Evolutionary conservation across 139 green algal genomes (phyloP).

Genomic region (Micromonas pusilla): DNA sequence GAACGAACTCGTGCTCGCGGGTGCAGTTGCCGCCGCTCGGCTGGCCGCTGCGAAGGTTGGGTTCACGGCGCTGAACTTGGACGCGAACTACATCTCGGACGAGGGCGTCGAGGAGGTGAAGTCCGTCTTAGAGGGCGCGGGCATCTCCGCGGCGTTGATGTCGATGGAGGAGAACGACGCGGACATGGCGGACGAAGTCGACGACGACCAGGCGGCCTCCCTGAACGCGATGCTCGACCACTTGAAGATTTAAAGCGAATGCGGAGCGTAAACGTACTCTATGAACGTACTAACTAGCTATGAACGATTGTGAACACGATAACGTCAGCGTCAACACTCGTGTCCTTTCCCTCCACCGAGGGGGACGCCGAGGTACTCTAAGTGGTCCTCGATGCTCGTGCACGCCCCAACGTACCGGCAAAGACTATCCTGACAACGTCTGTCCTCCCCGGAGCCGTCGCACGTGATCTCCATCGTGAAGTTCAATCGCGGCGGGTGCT

Average conservation of each 20-base stretch:
- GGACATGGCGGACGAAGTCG: neutral
- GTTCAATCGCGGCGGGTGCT: neutral
- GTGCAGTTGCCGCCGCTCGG: conserved; percentile 2
- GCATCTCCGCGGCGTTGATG: neutral
- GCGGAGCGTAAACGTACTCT: neutral
- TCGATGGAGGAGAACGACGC: conserved; percentile 20
- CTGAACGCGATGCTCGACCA: neutral
- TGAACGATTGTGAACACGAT: too few species aligned
- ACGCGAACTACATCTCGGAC: conserved; percentile 15
- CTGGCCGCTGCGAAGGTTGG: neutral
- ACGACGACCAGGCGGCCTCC: neutral
- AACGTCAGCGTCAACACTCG: neutral
- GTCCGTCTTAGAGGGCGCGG: neutral
- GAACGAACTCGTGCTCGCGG: conserved; percentile 5
- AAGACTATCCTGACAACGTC: neutral
- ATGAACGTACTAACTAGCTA: neutral
- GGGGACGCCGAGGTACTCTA: neutral
- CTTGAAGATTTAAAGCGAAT: neutral
- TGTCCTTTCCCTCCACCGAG: too few species aligned
- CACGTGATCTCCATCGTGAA: neutral
- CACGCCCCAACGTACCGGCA: neutral
- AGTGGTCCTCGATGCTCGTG: neutral
- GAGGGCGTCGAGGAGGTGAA: conserved; percentile 4
- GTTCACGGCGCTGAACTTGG: conserved; percentile 11
- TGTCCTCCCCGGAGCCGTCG: neutral